Evolutionary conservation across 1,284 basidiomycete species (phyloP).

Genomic region (Omphalotus olearius): DNA sequence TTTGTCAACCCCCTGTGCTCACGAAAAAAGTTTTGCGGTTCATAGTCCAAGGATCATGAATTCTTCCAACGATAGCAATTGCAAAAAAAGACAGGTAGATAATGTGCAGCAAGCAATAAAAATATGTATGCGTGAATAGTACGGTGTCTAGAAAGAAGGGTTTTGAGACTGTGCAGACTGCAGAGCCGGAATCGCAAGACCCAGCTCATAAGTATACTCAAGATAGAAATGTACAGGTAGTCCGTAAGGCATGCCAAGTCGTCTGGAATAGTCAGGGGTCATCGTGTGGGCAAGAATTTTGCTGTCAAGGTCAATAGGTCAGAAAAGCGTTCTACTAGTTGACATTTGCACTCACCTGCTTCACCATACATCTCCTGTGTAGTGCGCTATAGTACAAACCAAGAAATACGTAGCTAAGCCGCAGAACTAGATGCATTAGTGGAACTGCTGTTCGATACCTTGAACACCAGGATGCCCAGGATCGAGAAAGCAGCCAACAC

Average conservation of each 20-base stretch:
- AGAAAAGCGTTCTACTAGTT: neutral
- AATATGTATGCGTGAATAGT: neutral
- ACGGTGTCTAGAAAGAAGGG: too few relatives aligned
- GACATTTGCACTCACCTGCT: conserved; percentile 41
- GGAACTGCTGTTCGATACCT: conserved; percentile 32
- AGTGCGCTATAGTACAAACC: conserved; percentile 34
- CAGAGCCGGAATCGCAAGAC: too few relatives aligned
- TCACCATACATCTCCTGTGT: conserved; percentile 51
- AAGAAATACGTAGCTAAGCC: conserved; percentile 2
- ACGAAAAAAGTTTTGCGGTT: too few relatives aligned
- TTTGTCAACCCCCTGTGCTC: too few relatives aligned
- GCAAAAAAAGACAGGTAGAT: neutral
- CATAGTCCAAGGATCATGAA: too few relatives aligned
- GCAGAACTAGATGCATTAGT: conserved; percentile 1
- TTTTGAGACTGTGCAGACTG: too few relatives aligned
- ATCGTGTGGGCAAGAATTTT: conserved; percentile 36
- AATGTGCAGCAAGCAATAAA: neutral
- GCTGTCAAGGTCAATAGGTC: conserved; percentile 25
- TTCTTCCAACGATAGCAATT: too few relatives aligned
- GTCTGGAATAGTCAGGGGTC: neutral
- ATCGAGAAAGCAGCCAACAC: conserved; percentile 67
- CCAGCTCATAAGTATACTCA: neutral
- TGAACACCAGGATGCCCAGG: conserved; percentile 72
- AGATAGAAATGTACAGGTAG: neutral
- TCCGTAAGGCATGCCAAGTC: neutral